These are phyloP conservation scores for Picea sitchensis DNA, from an alignment of 75 land plant genomes.

Conservation along the genomic window DNA sequence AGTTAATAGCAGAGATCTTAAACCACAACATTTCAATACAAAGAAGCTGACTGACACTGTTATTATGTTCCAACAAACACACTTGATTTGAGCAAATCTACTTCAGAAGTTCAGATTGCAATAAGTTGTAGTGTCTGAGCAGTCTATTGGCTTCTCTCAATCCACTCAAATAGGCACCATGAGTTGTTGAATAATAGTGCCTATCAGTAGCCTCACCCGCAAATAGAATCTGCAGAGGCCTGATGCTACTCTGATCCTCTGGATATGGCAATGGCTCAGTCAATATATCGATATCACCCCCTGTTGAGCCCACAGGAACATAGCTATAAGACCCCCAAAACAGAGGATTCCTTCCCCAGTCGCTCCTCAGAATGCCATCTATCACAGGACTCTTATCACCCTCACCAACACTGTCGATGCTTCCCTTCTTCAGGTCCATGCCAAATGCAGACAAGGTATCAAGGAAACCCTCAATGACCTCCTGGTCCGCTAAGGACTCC, in stretches of 20 bases:
- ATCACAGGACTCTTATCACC: background rate
- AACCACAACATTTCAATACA: too few relatives aligned
- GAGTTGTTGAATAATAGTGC: constrained; percentile 27
- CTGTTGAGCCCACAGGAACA: constrained; percentile 26
- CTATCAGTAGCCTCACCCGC: constrained; percentile 31
- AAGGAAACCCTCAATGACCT: constrained; percentile 19
- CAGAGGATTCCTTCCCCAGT: constrained; percentile 29
- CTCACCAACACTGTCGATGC: background rate
- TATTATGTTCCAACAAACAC: too few relatives aligned
- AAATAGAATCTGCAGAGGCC: constrained; percentile 23
- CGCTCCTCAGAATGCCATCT: constrained; percentile 9
- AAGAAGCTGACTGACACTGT: too few relatives aligned
- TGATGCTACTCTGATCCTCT: constrained; percentile 8
- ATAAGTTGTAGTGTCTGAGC: constrained; percentile 16
- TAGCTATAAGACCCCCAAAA: constrained; percentile 35
- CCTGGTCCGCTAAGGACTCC: constrained; percentile 22
- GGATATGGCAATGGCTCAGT: constrained; percentile 27
- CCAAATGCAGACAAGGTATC: constrained; percentile 21
- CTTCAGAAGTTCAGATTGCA: background rate
- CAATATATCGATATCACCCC: constrained; percentile 25
- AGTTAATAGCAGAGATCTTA: too few relatives aligned
- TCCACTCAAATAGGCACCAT: constrained; percentile 28
- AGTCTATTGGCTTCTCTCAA: background rate
- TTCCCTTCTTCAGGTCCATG: background rate
- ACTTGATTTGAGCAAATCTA: too few relatives aligned